phyloP scores from a whole-genome alignment of 2,329 filamentous ascomycete species.

The Penicillium sp. region DNA sequence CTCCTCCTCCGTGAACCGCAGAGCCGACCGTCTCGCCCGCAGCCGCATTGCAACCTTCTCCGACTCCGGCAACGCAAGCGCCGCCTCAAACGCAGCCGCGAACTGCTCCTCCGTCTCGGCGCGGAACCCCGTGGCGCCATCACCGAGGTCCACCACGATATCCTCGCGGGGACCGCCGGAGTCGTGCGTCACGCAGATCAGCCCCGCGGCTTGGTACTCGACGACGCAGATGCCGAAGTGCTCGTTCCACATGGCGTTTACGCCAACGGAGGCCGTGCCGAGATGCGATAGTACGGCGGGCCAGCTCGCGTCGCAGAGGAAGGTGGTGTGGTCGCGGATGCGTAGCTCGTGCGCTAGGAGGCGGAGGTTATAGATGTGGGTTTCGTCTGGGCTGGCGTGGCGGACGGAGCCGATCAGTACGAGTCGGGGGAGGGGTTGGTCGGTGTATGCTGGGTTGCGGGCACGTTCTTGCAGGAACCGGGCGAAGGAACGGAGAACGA shows the following conservation, averaged over 20 bases:
- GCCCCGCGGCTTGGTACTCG: slow-evolving; percentile 92
- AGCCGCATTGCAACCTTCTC: slow-evolving; percentile 74
- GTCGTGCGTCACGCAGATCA: slow-evolving; percentile 91
- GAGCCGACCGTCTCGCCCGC: slow-evolving; percentile 75
- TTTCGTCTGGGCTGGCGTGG: slow-evolving; percentile 58
- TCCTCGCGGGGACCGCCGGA: slow-evolving; percentile 91
- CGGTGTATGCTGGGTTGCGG: slow-evolving; percentile 52
- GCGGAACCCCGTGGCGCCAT: slow-evolving; percentile 81
- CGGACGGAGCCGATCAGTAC: slow-evolving; percentile 92
- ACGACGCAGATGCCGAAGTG: slow-evolving; percentile 98
- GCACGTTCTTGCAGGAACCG: slow-evolving; percentile 64
- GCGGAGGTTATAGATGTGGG: slow-evolving; percentile 78
- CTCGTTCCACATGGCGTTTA: slow-evolving; percentile 99
- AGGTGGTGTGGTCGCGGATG: slow-evolving; percentile 81
- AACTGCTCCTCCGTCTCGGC: slow-evolving; percentile 78
- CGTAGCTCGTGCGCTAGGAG: slow-evolving; percentile 83
- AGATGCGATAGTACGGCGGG: slow-evolving; percentile 81
- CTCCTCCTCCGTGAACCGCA: slow-evolving; percentile 82
- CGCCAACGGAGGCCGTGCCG: slow-evolving; percentile 74
- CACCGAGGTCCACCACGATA: slow-evolving; percentile 82
- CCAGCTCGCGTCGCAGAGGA: slow-evolving; percentile 89
- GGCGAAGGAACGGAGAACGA: slow-evolving; percentile 83
- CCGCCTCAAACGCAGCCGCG: slow-evolving; percentile 76
- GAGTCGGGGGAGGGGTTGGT: slow-evolving; percentile 59
- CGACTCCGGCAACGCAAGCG: slow-evolving; percentile 61